These are phyloP conservation scores for Fusarium buxicola DNA, from an alignment of 2,329 filamentous ascomycete genomes.

Conservation along the genomic window DNA sequence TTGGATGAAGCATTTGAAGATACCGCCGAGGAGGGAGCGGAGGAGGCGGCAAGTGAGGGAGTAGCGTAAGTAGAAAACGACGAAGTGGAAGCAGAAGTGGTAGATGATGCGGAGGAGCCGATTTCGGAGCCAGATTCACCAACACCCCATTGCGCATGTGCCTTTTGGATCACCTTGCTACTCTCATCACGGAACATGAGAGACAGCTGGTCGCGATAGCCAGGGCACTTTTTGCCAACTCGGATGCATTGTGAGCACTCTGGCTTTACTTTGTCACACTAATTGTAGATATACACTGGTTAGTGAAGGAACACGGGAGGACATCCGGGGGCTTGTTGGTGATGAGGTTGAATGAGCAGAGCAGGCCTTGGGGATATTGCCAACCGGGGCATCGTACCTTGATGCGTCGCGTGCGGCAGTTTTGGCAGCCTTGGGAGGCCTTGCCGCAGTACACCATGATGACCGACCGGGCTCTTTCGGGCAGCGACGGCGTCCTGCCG, in stretches of 20 bases:
- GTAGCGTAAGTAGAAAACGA: slow-evolving; percentile 38
- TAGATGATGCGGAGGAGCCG: slow-evolving; percentile 41
- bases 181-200: slow-evolving; percentile 76
- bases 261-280: slow-evolving; percentile 72
- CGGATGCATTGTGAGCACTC: slow-evolving; percentile 73
- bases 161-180: slow-evolving; percentile 69
- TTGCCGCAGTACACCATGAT: slow-evolving; percentile 68
- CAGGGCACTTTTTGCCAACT: slow-evolving; percentile 69
- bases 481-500: slow-evolving; percentile 13
- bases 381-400: slow-evolving; percentile 56
- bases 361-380: neutral
- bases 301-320: slow-evolving; percentile 10
- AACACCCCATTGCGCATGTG: slow-evolving; percentile 63
- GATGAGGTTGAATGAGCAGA: neutral
- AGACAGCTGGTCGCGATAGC: slow-evolving; percentile 72
- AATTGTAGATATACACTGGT: slow-evolving; percentile 10
- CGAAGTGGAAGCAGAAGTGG: slow-evolving; percentile 36
- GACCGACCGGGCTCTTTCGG: slow-evolving; percentile 9
- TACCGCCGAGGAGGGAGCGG: slow-evolving; percentile 19
- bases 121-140: slow-evolving; percentile 38
- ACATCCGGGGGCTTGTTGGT: neutral
- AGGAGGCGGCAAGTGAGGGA: slow-evolving; percentile 23
- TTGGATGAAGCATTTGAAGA: slow-evolving; percentile 33
- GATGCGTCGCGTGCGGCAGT: slow-evolving; percentile 65
- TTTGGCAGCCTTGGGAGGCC: slow-evolving; percentile 66